These are phyloP conservation scores for Penicillium sp. DNA, from an alignment of 2,329 filamentous ascomycete genomes.

Conservation along the genomic window DNA sequence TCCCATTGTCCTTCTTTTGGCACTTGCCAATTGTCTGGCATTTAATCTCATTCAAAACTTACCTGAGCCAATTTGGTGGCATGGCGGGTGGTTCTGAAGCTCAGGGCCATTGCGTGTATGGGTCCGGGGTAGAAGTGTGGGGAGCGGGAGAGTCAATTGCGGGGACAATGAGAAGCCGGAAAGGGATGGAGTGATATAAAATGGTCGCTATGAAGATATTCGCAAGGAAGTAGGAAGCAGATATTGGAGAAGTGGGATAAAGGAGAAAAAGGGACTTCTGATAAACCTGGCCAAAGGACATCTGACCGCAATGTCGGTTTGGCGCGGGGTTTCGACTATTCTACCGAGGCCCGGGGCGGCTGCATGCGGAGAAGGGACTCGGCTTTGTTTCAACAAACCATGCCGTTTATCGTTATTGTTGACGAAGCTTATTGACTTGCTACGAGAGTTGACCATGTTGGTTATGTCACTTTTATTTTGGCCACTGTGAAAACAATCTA, in stretches of 20 bases:
- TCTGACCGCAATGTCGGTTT: slow-evolving; percentile 15
- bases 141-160: slow-evolving; percentile 22
- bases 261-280: slow-evolving; percentile 7
- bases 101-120: slow-evolving; percentile 30
- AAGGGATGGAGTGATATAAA: not conserved
- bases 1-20: not conserved
- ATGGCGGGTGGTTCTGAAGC: slow-evolving; percentile 37
- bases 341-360: slow-evolving; percentile 24
- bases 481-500: not conserved
- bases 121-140: slow-evolving; percentile 24
- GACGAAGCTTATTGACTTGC: no score
- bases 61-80: slow-evolving; percentile 38
- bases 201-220: not conserved
- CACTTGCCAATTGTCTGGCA: not conserved
- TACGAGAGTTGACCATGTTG: no score
- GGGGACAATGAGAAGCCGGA: slow-evolving; percentile 11
- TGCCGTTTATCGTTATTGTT: not conserved
- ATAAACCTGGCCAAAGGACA: slow-evolving; percentile 11
- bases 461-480: not conserved
- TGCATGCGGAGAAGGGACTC: slow-evolving; percentile 21
- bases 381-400: not conserved
- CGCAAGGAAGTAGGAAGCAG: not conserved
- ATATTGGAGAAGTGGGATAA: not conserved
- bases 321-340: slow-evolving; percentile 17
- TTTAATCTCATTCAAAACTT: slow-evolving; percentile 2